Evolutionary conservation across 352 stramenopile genomes (phyloP), one percentile per base, ranked within the genome.

Genomic region (Hyphochytrium catenoides): DNA sequence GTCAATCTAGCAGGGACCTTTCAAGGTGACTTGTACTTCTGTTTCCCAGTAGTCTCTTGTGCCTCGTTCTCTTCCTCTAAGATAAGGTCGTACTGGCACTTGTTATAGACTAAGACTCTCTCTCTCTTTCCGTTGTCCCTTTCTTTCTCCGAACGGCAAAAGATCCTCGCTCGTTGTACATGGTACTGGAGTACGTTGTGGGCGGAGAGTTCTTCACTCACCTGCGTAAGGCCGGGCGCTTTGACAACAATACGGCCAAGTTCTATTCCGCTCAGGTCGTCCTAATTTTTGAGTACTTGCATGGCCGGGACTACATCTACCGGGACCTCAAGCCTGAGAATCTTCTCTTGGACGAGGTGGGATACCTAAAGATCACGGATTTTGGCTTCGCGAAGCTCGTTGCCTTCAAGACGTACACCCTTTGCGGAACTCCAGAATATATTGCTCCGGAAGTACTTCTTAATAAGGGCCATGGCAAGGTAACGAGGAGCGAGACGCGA

Each of bases 121-220:
- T n/a, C n/a, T n/a, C n/a, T n/a, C n/a, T n/a, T n/a, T n/a, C n/a
- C n/a, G n/a, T n/a, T n/a, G n/a, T n/a, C n/a, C n/a, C n/a, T n/a
- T n/a, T n/a, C n/a, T n/a, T n/a, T n/a, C n/a, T n/a, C n/a, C n/a
- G n/a, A n/a, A 12, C 12, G 7, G 2, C 5, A 32, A 23, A 11
- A 50, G 81, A 94, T 47, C 63, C 69, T 23, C 81, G 77, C 50
- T 93, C 83, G 47, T 56, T 97, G 37, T 97, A 95, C 59, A 94
- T 97, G 78, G 71, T 95, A 34, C 62, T 97, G 31, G 88, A 97
- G 49, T 95, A 94, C 48, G 68, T 95, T 12, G 83, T 94, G 39
- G 88, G 88, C 31, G 88, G 88, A 34, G 88, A 97, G 57, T 95
- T 97, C 56, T 95, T 96, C 52, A 92, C 78, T 17, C 77, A 95